Evolutionary conservation across 177 flowering plant species (phyloP), one percentile per base, ranked within the genome.

Genomic region (Vitis hybrid): DNA sequence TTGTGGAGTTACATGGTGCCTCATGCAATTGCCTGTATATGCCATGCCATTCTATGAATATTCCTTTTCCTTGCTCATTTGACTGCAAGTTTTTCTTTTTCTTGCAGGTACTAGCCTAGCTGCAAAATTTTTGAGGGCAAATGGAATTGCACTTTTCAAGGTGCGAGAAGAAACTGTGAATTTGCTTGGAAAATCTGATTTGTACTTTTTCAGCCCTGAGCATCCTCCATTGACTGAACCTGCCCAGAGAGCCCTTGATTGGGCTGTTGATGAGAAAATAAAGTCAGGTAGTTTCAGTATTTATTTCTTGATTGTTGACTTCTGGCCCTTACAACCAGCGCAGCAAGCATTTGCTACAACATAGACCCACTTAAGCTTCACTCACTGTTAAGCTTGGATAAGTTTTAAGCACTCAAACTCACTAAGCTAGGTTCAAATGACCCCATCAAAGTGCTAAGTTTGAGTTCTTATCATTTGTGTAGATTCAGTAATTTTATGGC

Each of bases 221-320:
- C 84, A 83, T 76, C 93, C 94, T 68, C 93, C 97, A 19, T 77
- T 93, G 80, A 93, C 99, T 74, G 93, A 85, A 81, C 81, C 79
- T 51, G 97, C 96, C 71, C 94, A 89, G 75, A 87, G 79, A 70
- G 94, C 89, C 24, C 86, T 95, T 60, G 94, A 93, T 78, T 90
- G 91, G 96, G 99, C 98, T 70, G 72, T 95, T 69, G 91, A 91
- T 66, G 89, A 90, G 80, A 94, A 94, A 69, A 67, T 88, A 32
- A 90, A 89, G 74, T 91, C 99, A 75, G 98, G 99, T 90, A 79
- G 19, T 57, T 48, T 49, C 7, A 1, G 12, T 3, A 13, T 2
- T 17, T 19, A n/a, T 66, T 30, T 18, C 8, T 64, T 2, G 56
- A 21, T 19, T 14, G 2, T 21, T 32, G 55, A 21, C 18, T 40